Evolutionary conservation across 148 eudicot genomes (phyloP), one percentile per base, ranked within the genome.

Genomic region (Polygonum maritimum): DNA sequence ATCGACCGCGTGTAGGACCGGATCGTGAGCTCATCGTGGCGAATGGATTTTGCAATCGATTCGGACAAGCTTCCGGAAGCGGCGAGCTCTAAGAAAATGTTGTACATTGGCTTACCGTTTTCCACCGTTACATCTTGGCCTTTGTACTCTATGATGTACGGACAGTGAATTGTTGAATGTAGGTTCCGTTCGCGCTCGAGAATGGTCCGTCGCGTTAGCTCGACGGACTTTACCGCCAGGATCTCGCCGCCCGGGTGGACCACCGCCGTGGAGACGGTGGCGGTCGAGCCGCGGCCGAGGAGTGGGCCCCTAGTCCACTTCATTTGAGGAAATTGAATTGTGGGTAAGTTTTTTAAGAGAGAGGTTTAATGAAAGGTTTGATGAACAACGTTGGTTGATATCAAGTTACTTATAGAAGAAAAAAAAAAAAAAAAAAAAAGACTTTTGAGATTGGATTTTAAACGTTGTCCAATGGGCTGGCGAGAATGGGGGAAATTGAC

Each of bases 221-320:
- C 80, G 1, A 67, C 76, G 16, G 92, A 87, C 76, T 89, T 89
- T 31, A 85, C 90, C 3, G 90, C 92, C 22, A 82, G 75, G 33
- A 80, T 22, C 3, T 85, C 81, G 5, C 80, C 88, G 62, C 82
- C 76, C 2, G 5, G 75, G 18, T 82, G 80, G 11, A 78, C 65
- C 58, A 0, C 69, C 12, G 91, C 89, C 67, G 60, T 36, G 19
- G 86, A 84, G 77, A 88, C 91, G 48, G 84, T 77, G 74, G 91
- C 91, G 38, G 87, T 71, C 41, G 88, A 81, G 54, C 91, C 91
- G 33, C 82, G 86, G 80, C 89, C 91, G 70, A 88, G 75, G 71
- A 57, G 65, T 74, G 44, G 86, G 75, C 89, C 91, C 78, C 88
- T 83, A 22, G 79, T 84, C 10, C 76, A 75, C 41, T 81, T 84